Evolutionary conservation across 2,329 filamentous ascomycete species (phyloP).

Genomic region (Sporothrix inflata): DNA sequence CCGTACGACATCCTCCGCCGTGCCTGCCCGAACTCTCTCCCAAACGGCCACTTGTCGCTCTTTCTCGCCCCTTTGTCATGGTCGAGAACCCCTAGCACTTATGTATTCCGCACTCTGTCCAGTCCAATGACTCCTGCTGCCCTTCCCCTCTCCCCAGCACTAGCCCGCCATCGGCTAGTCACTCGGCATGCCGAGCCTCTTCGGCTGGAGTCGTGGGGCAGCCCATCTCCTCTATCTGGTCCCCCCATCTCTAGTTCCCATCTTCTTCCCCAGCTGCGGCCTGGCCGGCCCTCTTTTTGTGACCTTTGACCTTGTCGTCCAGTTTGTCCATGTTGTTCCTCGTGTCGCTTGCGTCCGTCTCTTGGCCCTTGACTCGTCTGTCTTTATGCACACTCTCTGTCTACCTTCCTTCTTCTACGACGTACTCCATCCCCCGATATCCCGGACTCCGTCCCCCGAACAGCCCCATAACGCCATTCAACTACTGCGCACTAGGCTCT

Average conservation of each 20-base stretch:
- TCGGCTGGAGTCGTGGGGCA: slow-evolving; percentile 27
- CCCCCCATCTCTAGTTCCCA: not conserved
- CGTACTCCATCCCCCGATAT: not conserved
- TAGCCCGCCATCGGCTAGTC: not conserved
- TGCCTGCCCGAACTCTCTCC: not conserved
- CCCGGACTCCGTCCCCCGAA: not conserved
- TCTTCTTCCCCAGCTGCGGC: not conserved
- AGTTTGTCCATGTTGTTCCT: not conserved
- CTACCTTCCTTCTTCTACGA: not conserved
- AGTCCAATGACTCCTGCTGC: not conserved
- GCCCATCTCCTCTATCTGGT: not conserved
- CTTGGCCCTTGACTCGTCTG: slow-evolving; percentile 17
- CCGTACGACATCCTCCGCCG: not conserved
- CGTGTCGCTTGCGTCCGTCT: not conserved
- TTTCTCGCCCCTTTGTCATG: not conserved
- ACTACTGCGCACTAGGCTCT: not conserved
- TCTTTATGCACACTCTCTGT: not conserved
- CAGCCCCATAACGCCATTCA: not conserved
- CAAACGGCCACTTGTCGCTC: not conserved
- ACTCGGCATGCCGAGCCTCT: slow-evolving; percentile 2
- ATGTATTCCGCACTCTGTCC: not conserved
- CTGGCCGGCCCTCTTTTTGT: not conserved
- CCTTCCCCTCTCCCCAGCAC: not conserved
- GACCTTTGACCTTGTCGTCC: not conserved
- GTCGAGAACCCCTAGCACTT: not conserved